Percentiles rank a stretch among this genome's conserved stretches.
phyloP scores from a whole-genome alignment of 352 stramenopile genomes.

The Discostella stelligera region DNA sequence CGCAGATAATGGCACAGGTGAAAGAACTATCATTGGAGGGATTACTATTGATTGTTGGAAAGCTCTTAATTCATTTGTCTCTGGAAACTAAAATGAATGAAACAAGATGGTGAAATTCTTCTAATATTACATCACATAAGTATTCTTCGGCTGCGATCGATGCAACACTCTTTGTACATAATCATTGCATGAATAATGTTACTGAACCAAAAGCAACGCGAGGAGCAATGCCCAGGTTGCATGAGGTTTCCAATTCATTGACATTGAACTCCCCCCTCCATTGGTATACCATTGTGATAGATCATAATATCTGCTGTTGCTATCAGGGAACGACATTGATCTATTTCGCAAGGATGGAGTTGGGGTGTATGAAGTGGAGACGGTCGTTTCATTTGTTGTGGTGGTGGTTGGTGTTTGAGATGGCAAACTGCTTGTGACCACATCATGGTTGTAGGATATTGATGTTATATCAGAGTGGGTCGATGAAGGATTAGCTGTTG shows the following conservation, averaged over 20 bases:
- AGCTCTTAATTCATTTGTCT: too few relatives aligned
- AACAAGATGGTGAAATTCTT: too few relatives aligned
- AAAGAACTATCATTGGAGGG: too few relatives aligned
- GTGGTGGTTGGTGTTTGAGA: not conserved
- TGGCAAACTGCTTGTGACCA: not conserved
- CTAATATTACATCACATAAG: not conserved
- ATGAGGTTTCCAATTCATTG: not conserved
- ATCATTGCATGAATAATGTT: not conserved
- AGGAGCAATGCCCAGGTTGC: not conserved
- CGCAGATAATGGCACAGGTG: not conserved
- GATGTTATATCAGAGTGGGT: not conserved
- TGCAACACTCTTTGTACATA: not conserved
- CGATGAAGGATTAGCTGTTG: not conserved
- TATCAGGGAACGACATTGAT: not conserved
- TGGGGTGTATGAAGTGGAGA: not conserved
- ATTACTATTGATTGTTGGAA: too few relatives aligned
- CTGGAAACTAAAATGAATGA: too few relatives aligned
- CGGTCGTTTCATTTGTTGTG: not conserved
- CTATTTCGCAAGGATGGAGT: not conserved
- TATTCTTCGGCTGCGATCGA: too few relatives aligned
- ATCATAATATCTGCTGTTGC: not conserved
- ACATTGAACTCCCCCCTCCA: not conserved
- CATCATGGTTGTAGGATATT: not conserved
- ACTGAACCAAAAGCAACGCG: not conserved
- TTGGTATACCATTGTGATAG: not conserved